Evolutionary conservation across 257 asterid genomes (phyloP).

Genomic region (Parsonsia alboflavescens): DNA sequence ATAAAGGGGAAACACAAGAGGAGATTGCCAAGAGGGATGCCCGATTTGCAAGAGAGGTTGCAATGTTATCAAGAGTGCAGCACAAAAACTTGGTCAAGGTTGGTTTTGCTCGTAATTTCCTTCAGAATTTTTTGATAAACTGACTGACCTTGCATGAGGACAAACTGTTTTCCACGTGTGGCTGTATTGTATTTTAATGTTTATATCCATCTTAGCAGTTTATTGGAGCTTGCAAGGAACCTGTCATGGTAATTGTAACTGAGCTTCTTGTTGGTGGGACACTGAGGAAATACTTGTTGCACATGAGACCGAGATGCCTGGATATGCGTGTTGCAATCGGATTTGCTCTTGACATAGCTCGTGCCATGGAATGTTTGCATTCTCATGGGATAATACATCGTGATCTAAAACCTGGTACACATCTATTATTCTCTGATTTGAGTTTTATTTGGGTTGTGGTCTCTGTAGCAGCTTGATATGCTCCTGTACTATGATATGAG

Average conservation of each 20-base stretch:
- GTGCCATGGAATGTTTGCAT: conserved; percentile 93
- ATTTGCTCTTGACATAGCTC: conserved; percentile 86
- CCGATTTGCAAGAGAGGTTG: conserved; percentile 74
- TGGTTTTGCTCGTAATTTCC: conserved; percentile 11
- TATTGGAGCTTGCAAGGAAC: conserved; percentile 95
- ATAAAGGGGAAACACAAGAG: conserved; percentile 73
- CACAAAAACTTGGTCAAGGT: conserved; percentile 96
- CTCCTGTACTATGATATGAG: neutral
- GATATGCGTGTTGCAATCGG: conserved; percentile 68
- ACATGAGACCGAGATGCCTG: conserved; percentile 65
- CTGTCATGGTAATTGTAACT: conserved; percentile 83
- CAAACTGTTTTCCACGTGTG: neutral
- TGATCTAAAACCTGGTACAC: conserved; percentile 84
- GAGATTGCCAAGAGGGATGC: conserved; percentile 66
- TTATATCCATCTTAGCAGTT: conserved; percentile 37
- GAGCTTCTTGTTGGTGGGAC: conserved; percentile 88
- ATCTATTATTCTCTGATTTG: neutral
- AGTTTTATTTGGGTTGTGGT: neutral
- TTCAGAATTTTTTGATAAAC: neutral
- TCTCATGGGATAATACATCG: conserved; percentile 91
- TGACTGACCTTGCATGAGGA: neutral
- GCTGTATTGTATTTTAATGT: neutral
- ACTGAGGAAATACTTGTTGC: conserved; percentile 61
- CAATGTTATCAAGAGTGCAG: conserved; percentile 84
- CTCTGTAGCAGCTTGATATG: neutral